These are phyloP conservation scores for Akanthomyces dipterigenus DNA, from an alignment of 2,329 filamentous ascomycete genomes.

Conservation along the genomic window DNA sequence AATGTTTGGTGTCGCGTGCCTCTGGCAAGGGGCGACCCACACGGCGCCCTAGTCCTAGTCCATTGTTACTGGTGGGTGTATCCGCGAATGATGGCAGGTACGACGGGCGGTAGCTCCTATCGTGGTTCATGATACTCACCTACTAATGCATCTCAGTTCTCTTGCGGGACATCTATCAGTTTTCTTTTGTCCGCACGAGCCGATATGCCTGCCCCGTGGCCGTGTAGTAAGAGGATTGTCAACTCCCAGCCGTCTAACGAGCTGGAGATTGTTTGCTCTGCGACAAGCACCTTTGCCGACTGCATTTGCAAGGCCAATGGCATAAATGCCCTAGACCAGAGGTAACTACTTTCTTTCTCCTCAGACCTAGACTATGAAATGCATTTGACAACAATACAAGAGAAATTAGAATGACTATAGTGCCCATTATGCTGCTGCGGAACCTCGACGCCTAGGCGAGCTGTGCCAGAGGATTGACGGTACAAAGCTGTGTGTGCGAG, in stretches of 20 bases:
- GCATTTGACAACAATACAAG: constrained; percentile 11
- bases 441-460: constrained; percentile 16
- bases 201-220: no score
- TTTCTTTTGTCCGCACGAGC: no score
- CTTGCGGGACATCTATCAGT: no score
- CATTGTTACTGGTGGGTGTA: no score
- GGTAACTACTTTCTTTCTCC: constrained; percentile 11
- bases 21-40: neutral
- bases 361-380: no score
- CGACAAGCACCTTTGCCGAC: constrained; percentile 19
- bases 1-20: neutral
- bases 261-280: constrained; percentile 21
- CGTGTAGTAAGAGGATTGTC: neutral
- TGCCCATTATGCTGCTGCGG: constrained; percentile 15
- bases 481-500: constrained; percentile 16
- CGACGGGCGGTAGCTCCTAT: no score
- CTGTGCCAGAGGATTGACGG: constrained; percentile 15
- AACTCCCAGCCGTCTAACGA: constrained; percentile 18
- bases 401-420: constrained; percentile 14
- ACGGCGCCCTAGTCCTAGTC: neutral
- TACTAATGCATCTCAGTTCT: no score
- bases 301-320: constrained; percentile 16
- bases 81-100: no score
- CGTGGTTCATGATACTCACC: no score
- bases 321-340: constrained; percentile 13